Evolutionary conservation across 2,329 filamentous ascomycete genomes (phyloP), one percentile per base, ranked within the genome.

Genomic region (Xylaria hypoxylon): DNA sequence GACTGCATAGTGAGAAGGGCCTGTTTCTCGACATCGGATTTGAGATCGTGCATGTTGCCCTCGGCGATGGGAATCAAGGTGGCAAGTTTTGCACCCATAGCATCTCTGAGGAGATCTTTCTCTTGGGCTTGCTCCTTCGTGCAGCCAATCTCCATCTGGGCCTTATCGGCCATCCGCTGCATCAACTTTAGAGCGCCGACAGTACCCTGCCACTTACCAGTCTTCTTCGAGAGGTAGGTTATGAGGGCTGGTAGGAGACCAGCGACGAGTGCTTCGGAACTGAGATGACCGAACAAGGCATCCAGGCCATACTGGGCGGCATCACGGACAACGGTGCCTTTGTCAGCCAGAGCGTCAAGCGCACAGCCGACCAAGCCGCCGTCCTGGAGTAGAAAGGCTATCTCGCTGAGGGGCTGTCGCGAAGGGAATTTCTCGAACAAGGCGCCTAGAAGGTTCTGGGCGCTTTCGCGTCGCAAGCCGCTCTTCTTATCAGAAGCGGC

Each of bases 191-290:
- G 91, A 51, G 93, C 96, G 67, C 92, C 94, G 59, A 97, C 92
- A 17, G 92, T 93, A 67, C 96, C 96, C 82, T 99, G 96, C 96
- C 96, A 99, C 82, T 99, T 99, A 71, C 93, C 94, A 17, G 93
- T 92, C 76, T 88, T 89, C 81, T 93, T 96, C 77, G 85, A 84
- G 33, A 99, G 85, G 78, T 98, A 98, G 59, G 85, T 81, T 68
- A 85, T 81, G 45, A 99, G 83, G 17, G 88, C 86, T 2, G 96
- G 94, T 58, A 99, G 84, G 47, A 99, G 86, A 22, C 92, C 94
- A 69, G 89, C 87, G 59, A 97, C 91, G 75, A 97, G 87, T 56
- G 92, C 90, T 83, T 98, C 96, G 62, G 93, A 83, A 76, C 88
- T 90, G 69, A 99, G 83, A 76, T 91, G 88, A 71, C 86, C 85